Evolutionary conservation across 495 filamentous ascomycete species (phyloP), one percentile per base, ranked within the genome.

Genomic region (Usnea hakonensis): DNA sequence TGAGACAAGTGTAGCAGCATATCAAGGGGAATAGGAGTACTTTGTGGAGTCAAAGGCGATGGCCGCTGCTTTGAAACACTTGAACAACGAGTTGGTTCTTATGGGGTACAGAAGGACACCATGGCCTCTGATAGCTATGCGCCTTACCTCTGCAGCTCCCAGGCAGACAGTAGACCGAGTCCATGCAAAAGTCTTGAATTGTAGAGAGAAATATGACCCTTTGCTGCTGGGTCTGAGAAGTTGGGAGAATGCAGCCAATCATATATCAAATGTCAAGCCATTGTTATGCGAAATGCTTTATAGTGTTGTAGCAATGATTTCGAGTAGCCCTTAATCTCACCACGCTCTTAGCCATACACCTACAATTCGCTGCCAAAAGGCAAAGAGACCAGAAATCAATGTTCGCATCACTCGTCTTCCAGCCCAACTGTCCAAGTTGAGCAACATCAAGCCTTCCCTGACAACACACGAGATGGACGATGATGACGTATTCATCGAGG

Each of bases 401-500:
- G 21, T 0, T 6, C 4, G 9, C 38, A 17, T 41, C 30, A 46
- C 26, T 13, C 10, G 23, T 35, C 16, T 0, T 50, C 21, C 16
- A 28, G 33, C 50, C 3, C 21, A 11, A 10, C 17, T 26, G 4
- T 23, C 17, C 11, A 16, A n/a, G 30, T 43, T 21, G 11, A 36
- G 14, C 35, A 36, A 44, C 38, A n/a, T 21, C 17, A n/a, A 19
- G 19, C 13, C 19, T 62, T 38, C 23, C 53, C 2, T 10, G 19
- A 3, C 10, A 23, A 33, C 28, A 0, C 21, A 35, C 21, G 23
- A 36, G 38, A 82, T 81, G 79, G 77, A 86, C 67, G 85, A 82
- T 32, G 87, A 89, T 56, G 87, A 91, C 60, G 74, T 78, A 55
- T 70, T 75, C 61, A 71, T 84, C 32, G 82, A 85, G 61, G 76